A percentile compares a stretch with the other conserved stretches of the same genome.
phyloP scores from a whole-genome alignment of 768 basidiomycete species.

The Tricholoma bakamatsutake region DNA sequence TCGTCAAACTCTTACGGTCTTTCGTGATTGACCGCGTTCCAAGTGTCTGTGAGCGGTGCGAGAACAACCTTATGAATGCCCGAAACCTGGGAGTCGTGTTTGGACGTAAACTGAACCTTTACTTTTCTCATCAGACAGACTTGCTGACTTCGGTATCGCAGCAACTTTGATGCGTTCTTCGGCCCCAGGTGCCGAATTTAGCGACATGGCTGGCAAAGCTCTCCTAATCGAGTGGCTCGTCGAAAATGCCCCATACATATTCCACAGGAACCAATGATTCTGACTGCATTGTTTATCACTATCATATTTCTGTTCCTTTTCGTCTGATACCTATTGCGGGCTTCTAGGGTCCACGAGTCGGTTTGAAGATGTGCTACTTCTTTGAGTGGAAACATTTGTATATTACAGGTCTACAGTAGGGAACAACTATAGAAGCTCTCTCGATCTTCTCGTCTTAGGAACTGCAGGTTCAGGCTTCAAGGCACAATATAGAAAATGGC shows the following conservation, averaged over 20 bases:
- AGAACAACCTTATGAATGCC: constrained; percentile 88
- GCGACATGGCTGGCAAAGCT: constrained; percentile 96
- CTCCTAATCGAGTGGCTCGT: constrained; percentile 92
- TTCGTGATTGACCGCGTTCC: constrained; percentile 20
- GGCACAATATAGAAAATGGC: constrained; percentile 81
- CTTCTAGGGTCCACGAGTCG: constrained; percentile 12
- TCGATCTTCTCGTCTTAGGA: constrained; percentile 32
- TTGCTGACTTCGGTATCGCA: constrained; percentile 27
- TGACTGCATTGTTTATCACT: constrained; percentile 14
- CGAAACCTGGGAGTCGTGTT: constrained; percentile 96
- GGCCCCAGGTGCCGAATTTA: constrained; percentile 85
- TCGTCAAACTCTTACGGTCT: neutral
- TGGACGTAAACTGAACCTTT: constrained; percentile 68
- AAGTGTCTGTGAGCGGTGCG: constrained; percentile 58
- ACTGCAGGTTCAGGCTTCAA: constrained; percentile 55
- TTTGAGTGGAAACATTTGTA: neutral
- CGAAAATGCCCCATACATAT: constrained; percentile 70
- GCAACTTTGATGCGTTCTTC: constrained; percentile 92
- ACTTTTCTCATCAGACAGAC: neutral
- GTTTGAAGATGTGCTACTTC: neutral
- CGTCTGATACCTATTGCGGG: constrained; percentile 9
- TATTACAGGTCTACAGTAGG: neutral
- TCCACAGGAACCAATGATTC: constrained; percentile 21
- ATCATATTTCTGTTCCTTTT: constrained; percentile 12
- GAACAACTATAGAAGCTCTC: constrained; percentile 12